Percentiles rank a stretch among this genome's conserved stretches.
Evolutionary conservation across 768 basidiomycete genomes (phyloP).

Genomic region (Kwoniella heveanensis): DNA sequence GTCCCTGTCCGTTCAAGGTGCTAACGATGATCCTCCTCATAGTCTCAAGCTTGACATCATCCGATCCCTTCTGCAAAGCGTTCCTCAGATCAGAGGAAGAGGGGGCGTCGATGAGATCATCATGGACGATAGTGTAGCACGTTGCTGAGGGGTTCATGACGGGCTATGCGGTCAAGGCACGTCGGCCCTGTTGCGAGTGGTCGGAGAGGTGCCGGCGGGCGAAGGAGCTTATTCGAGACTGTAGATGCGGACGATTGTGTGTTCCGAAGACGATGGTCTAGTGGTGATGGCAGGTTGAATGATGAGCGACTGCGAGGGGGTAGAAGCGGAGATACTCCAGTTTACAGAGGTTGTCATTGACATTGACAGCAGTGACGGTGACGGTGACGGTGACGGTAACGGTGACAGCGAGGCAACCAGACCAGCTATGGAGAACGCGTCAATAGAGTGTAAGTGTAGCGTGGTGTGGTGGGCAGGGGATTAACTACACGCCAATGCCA

Average conservation of each 20-base stretch:
- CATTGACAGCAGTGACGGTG: not conserved
- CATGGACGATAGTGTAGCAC: conserved; percentile 56
- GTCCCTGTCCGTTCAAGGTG: conserved; percentile 90
- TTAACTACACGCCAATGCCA: too few relatives aligned
- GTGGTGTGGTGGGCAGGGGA: too few relatives aligned
- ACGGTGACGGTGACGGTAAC: not conserved
- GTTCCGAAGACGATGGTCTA: too few relatives aligned
- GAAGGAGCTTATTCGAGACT: not conserved
- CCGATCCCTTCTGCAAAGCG: conserved; percentile 88
- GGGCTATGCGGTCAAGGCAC: conserved; percentile 7
- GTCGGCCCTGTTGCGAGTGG: not conserved
- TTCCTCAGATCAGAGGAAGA: conserved; percentile 79
- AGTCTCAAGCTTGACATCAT: conserved; percentile 95
- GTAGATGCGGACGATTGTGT: not conserved
- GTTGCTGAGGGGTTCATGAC: conserved; percentile 53
- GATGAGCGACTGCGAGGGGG: too few relatives aligned
- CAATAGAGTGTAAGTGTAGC: too few relatives aligned
- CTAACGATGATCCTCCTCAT: conserved; percentile 89
- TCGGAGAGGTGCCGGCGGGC: not conserved
- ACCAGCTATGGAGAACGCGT: not conserved
- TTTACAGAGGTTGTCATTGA: not conserved
- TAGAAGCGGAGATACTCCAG: too few relatives aligned
- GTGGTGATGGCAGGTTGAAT: too few relatives aligned
- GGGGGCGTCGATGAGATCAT: conserved; percentile 60
- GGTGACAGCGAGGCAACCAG: conserved; percentile 9